Evolutionary conservation across 2,329 filamentous ascomycete species (phyloP), one percentile per base, ranked within the genome.

Genomic region (Stagonosporopsis tanaceti): DNA sequence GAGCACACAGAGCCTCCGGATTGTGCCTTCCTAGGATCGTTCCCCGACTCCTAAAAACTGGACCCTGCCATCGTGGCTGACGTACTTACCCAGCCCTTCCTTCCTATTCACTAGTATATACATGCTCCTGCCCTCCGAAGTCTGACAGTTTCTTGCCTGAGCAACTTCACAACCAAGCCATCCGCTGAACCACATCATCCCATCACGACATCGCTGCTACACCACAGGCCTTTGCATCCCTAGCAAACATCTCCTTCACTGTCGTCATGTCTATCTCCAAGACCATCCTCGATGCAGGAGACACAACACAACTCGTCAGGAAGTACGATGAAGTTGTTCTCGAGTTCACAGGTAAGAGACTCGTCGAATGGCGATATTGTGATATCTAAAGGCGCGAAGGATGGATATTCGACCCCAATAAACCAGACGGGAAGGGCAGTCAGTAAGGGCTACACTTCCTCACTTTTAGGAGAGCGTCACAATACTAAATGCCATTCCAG

Each of bases 321-420:
- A 70, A 73, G 15, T 90, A 91, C 65, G 87, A 97, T 76, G 86
- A 80, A 25, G 91, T 98, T 72, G 86, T 85, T 72, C 96, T 98
- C 74, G 87, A 95, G 80, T 98, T 98, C 84, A 95, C 90, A 39
- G 95, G 73, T 74, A 68, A 44, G 12, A 28, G 20, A 6, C 37
- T 39, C 46, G n/a, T 30, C 12, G 47, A 25, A 6, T 4, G 12
- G 20, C 24, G 44, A 9, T 22, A 24, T 11, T 22, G 12, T 8
- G 14, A n/a, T 32, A 39, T 62, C 67, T 68, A n/a, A 71, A 56
- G 14, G 4, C 30, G 2, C 37, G 7, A 34, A 74, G 73, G 95
- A 70, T 97, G 83, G 80, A 84, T 98, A 63, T 90, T 89, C 79
- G 89, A 96, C 72, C 72, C 81, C 22, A 79, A 72, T 63, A 79